Evolutionary conservation across 345 rosid species (phyloP).

Genomic region (Geranium rotundifolium): DNA sequence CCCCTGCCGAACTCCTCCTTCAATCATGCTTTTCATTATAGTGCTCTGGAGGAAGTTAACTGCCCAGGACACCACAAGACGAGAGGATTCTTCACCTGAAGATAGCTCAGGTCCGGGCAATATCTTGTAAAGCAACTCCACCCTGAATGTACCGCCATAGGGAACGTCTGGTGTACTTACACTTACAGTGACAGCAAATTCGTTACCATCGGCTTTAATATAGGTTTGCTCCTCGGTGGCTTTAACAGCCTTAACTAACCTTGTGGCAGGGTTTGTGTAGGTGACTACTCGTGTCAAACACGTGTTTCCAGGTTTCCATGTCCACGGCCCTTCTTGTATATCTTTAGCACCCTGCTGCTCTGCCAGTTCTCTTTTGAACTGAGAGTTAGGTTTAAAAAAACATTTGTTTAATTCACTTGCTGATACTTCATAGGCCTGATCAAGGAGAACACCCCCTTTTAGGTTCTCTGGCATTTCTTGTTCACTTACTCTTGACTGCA

Average conservation of each 20-base stretch:
- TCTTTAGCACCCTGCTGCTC: constrained; percentile 55
- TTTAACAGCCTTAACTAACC: constrained; percentile 66
- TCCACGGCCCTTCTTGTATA: constrained; percentile 69
- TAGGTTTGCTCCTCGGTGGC: constrained; percentile 74
- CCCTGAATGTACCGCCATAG: constrained; percentile 51
- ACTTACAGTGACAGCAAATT: constrained; percentile 39
- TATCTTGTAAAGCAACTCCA: constrained; percentile 75
- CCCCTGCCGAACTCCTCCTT: constrained; percentile 79
- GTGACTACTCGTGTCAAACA: constrained; percentile 38
- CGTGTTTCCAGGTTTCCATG: constrained; percentile 34
- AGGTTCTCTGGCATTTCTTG: constrained; percentile 62
- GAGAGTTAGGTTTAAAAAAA: constrained; percentile 63
- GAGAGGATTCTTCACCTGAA: constrained; percentile 49
- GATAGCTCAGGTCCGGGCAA: constrained; percentile 36
- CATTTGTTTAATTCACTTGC: constrained; percentile 43
- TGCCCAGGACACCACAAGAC: constrained; percentile 62
- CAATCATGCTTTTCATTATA: constrained; percentile 78
- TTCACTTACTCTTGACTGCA: constrained; percentile 34
- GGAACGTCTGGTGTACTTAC: constrained; percentile 83
- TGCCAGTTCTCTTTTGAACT: constrained; percentile 57
- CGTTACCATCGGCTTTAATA: constrained; percentile 40
- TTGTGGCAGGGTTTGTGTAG: constrained; percentile 59
- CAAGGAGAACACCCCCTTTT: constrained; percentile 57
- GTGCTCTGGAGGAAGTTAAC: constrained; percentile 52
- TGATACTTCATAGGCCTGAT: constrained; percentile 35